phyloP scores from a whole-genome alignment of 192 early-diverging fungal genomes.

The Coemansia sp. region DNA sequence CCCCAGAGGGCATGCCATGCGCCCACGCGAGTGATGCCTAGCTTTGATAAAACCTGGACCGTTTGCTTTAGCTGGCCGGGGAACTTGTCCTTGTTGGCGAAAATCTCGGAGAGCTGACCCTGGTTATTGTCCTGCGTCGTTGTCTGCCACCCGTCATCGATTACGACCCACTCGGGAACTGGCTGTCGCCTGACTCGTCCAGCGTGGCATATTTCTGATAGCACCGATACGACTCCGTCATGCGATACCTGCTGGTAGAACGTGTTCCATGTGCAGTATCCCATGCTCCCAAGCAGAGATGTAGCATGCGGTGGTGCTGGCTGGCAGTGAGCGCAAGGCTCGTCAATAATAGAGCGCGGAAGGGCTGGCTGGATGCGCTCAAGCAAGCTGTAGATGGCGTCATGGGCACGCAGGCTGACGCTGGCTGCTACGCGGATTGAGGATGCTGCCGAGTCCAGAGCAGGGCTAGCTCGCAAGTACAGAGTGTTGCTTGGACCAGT shows the following conservation, averaged over 20 bases:
- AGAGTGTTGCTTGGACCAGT: not conserved
- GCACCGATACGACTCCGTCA: constrained; percentile 7
- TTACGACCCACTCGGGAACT: constrained; percentile 36
- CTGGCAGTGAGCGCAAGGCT: not conserved
- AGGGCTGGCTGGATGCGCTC: constrained; percentile 18
- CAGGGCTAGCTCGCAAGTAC: not conserved
- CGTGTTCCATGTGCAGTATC: constrained; percentile 48
- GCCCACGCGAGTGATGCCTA: constrained; percentile 48
- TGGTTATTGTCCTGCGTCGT: constrained; percentile 11
- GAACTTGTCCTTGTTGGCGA: constrained; percentile 42
- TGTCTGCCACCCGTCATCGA: constrained; percentile 61
- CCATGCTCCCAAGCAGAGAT: constrained; percentile 10
- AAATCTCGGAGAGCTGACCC: constrained; percentile 34
- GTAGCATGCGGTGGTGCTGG: not conserved
- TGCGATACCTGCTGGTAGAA: constrained; percentile 38
- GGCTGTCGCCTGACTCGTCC: not conserved
- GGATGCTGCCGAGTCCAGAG: not conserved
- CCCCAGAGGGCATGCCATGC: constrained; percentile 62
- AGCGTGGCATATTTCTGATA: constrained; percentile 8
- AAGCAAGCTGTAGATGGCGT: constrained; percentile 22
- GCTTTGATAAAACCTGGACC: constrained; percentile 8
- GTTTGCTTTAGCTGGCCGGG: constrained; percentile 46
- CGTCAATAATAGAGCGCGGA: not conserved
- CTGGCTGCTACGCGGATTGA: constrained; percentile 27
- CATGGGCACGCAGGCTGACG: constrained; percentile 12